A percentile compares a stretch with the other conserved stretches of the same genome.
Evolutionary conservation across 805 yeast genomes (phyloP).

Genomic region (Lipomyces orientalis): DNA sequence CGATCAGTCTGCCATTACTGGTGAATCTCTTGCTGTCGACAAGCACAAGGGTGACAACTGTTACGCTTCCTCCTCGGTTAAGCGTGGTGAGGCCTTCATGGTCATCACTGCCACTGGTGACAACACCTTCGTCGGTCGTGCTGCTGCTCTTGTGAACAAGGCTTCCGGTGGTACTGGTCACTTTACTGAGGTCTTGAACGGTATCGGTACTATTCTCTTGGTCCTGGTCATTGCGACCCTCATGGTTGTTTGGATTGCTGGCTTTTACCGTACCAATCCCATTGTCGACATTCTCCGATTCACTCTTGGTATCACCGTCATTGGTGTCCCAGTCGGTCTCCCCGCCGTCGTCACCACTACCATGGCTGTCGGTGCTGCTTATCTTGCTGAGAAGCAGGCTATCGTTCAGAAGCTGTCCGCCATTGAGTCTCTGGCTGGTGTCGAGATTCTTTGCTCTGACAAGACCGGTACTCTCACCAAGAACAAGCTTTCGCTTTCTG

Average conservation of each 20-base stretch:
- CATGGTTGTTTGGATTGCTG: slow-evolving; percentile 88
- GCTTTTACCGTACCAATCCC: slow-evolving; percentile 89
- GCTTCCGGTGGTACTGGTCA: slow-evolving; percentile 94
- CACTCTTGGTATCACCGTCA: slow-evolving; percentile 93
- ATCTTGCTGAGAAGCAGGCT: slow-evolving; percentile 95
- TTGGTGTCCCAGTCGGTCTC: slow-evolving; percentile 98
- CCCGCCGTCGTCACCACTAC: slow-evolving; percentile 99
- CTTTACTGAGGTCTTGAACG: slow-evolving; percentile 96
- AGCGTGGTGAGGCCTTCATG: slow-evolving; percentile 95
- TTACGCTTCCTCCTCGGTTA: slow-evolving; percentile 92
- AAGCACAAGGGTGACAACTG: slow-evolving; percentile 84
- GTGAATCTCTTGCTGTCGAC: slow-evolving; percentile 96
- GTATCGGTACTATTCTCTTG: slow-evolving; percentile 91
- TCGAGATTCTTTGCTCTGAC: slow-evolving; percentile 96
- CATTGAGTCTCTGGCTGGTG: slow-evolving; percentile 96
- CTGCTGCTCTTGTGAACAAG: slow-evolving; percentile 94
- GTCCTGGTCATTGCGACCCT: slow-evolving; percentile 87
- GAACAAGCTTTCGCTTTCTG: slow-evolving; percentile 93
- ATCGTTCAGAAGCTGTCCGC: slow-evolving; percentile 97
- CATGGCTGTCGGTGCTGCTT: slow-evolving; percentile 99
- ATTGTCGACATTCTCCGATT: slow-evolving; percentile 88
- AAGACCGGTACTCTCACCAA: slow-evolving; percentile 98
- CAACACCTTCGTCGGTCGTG: slow-evolving; percentile 94
- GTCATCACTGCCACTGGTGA: slow-evolving; percentile 95
- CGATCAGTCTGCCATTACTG: slow-evolving; percentile 96